Percentiles rank a stretch among this genome's conserved stretches.
phyloP scores from a whole-genome alignment of 192 early-diverging fungal genomes.

The Entomortierella parvispora region DNA sequence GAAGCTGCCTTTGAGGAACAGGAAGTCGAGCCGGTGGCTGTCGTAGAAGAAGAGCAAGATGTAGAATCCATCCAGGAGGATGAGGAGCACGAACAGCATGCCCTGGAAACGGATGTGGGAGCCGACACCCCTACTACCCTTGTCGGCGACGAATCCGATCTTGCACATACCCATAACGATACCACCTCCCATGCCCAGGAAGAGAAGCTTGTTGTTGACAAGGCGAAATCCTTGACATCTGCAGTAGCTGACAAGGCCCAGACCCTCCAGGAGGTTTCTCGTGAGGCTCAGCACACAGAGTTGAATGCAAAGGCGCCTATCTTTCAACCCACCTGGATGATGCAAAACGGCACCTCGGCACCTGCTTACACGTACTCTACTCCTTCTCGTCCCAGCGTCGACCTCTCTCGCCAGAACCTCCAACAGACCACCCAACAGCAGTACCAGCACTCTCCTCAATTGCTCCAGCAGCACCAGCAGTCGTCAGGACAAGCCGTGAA shows the following conservation, averaged over 20 bases:
- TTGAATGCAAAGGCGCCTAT: constrained; percentile 42
- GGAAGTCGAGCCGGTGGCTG: not conserved
- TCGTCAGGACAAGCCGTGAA: constrained; percentile 8
- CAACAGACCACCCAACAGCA: not conserved
- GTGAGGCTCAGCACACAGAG: constrained; percentile 47
- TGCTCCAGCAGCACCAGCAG: not conserved
- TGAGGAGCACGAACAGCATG: not conserved
- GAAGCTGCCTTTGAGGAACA: not conserved
- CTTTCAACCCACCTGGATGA: constrained; percentile 44
- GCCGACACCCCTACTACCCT: constrained; percentile 39
- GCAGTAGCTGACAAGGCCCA: constrained; percentile 23
- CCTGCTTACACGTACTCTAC: not conserved
- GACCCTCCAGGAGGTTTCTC: constrained; percentile 46
- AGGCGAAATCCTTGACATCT: not conserved
- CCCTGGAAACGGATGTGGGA: constrained; percentile 9
- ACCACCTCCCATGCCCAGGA: constrained; percentile 4
- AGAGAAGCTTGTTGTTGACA: constrained; percentile 4
- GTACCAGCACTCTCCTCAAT: not conserved
- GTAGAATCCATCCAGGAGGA: not conserved
- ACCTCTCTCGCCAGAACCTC: not conserved
- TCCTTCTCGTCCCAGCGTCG: no score
- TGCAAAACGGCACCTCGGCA: not conserved
- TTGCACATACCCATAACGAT: constrained; percentile 12
- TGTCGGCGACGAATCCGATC: constrained; percentile 29
- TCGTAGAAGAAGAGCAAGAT: constrained; percentile 2